These are phyloP conservation scores for Xerocomus spinulosus DNA, from an alignment of 768 basidiomycete species.

Conservation along the genomic window DNA sequence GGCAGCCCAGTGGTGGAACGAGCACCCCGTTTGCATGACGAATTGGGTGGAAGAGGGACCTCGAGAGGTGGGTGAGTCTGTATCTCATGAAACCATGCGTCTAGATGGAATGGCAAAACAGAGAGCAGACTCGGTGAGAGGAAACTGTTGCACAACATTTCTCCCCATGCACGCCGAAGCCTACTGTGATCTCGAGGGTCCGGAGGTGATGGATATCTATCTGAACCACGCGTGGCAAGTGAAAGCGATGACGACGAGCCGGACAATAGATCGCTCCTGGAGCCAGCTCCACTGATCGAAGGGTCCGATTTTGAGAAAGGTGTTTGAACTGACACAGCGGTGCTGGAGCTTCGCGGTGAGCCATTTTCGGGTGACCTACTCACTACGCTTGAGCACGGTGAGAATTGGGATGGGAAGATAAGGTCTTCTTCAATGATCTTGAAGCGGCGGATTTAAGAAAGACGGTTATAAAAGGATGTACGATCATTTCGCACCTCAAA, in stretches of 20 bases:
- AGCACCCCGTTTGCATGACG: conserved; percentile 23
- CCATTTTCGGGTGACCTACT: conserved; percentile 18
- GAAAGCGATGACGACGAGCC: conserved; percentile 22
- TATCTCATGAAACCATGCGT: conserved; percentile 51
- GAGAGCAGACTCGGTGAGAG: conserved; percentile 50
- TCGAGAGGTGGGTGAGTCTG: conserved; percentile 45
- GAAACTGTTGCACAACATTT: conserved; percentile 58
- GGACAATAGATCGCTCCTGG: conserved; percentile 13
- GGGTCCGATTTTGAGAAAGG: conserved; percentile 24
- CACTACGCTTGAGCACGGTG: conserved; percentile 2
- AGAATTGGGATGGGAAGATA: conserved; percentile 54
- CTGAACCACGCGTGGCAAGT: conserved; percentile 10
- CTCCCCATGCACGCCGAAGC: conserved; percentile 61
- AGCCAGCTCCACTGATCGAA: conserved; percentile 12
- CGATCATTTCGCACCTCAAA: conserved; percentile 49
- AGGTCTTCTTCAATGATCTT: conserved; percentile 74
- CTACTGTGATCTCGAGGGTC: conserved; percentile 60
- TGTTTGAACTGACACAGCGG: conserved; percentile 17
- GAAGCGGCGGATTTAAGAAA: conserved; percentile 7
- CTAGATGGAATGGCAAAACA: conserved; percentile 65
- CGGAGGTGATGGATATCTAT: conserved; percentile 18
- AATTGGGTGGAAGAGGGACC: conserved; percentile 55
- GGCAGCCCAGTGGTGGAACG: conserved; percentile 15
- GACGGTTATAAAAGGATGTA: background rate
- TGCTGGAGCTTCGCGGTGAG: conserved; percentile 28